These are phyloP conservation scores for Entomortierella chlamydospora DNA, from an alignment of 192 early-diverging fungal genomes.

Conservation along the genomic window DNA sequence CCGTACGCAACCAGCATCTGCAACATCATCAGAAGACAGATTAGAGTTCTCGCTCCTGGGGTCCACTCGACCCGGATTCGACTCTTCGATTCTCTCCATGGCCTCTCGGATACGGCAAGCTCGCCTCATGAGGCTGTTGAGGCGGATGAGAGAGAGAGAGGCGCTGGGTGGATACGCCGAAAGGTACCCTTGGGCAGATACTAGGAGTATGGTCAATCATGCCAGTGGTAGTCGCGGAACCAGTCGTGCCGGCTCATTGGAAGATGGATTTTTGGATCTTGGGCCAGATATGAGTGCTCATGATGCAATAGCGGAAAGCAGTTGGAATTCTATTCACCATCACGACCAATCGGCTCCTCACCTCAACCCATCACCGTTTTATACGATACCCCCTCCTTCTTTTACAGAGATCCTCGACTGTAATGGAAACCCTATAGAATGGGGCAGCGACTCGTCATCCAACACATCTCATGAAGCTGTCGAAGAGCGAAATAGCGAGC, in stretches of 20 bases:
- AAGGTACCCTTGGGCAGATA: constrained; percentile 15
- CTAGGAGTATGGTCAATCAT: constrained; percentile 39
- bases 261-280: constrained; percentile 19
- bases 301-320: neutral
- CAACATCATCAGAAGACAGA: neutral
- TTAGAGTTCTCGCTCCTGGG: constrained; percentile 9
- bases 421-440: constrained; percentile 42
- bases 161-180: constrained; percentile 4
- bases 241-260: constrained; percentile 29
- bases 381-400: neutral
- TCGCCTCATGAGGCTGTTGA: constrained; percentile 17
- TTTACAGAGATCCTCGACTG: constrained; percentile 44
- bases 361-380: neutral
- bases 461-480: constrained; percentile 12
- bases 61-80: constrained; percentile 13
- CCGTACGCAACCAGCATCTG: constrained; percentile 9
- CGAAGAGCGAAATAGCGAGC: constrained; percentile 23
- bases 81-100: constrained; percentile 29
- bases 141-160: constrained; percentile 27
- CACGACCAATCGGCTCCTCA: neutral
- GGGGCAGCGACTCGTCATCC: constrained; percentile 22
- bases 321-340: neutral
- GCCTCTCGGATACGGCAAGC: constrained; percentile 38
- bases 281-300: constrained; percentile 7
- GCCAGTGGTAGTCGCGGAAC: constrained; percentile 36